These are phyloP conservation scores for Pythium scleroteichum DNA, from an alignment of 352 stramenopile genomes.

Conservation along the genomic window DNA sequence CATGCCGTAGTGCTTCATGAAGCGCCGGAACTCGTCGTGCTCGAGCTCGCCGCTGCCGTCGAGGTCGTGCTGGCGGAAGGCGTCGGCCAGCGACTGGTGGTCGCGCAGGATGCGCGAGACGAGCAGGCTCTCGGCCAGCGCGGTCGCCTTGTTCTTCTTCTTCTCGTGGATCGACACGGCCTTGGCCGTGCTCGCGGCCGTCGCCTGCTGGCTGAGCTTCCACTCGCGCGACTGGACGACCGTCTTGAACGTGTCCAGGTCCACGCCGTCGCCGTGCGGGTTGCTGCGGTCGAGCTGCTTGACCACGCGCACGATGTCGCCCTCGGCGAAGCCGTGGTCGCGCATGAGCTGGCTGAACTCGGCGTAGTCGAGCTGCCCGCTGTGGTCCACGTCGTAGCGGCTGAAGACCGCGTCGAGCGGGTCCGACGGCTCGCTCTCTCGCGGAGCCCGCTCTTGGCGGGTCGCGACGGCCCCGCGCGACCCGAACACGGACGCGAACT, in stretches of 20 bases:
- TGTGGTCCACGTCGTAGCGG: conserved; percentile 42
- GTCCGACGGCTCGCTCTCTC: not conserved
- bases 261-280: conserved; percentile 6
- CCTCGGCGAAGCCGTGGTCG: conserved; percentile 35
- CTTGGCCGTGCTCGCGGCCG: not conserved
- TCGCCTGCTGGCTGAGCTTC: conserved; percentile 2
- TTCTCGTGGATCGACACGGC: not conserved
- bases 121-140: conserved; percentile 19
- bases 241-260: conserved; percentile 30
- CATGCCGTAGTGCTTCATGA: conserved; percentile 57
- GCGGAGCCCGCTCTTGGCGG: too few relatives aligned
- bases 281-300: conserved; percentile 30
- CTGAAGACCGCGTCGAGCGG: conserved; percentile 34
- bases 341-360: conserved; percentile 39
- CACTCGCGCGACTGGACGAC: conserved; percentile 27
- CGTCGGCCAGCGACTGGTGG: conserved; percentile 37
- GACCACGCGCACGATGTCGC: conserved; percentile 30
- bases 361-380: conserved; percentile 33
- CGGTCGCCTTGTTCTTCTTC: not conserved
- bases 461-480: not conserved
- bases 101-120: conserved; percentile 34
- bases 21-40: conserved; percentile 46
- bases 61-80: conserved; percentile 38
- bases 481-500: conserved; percentile 38
- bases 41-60: conserved; percentile 49